Conservation (phyloP, 2,329 filamentous ascomycete species). For the Arthroderma uncinatum region DNA sequence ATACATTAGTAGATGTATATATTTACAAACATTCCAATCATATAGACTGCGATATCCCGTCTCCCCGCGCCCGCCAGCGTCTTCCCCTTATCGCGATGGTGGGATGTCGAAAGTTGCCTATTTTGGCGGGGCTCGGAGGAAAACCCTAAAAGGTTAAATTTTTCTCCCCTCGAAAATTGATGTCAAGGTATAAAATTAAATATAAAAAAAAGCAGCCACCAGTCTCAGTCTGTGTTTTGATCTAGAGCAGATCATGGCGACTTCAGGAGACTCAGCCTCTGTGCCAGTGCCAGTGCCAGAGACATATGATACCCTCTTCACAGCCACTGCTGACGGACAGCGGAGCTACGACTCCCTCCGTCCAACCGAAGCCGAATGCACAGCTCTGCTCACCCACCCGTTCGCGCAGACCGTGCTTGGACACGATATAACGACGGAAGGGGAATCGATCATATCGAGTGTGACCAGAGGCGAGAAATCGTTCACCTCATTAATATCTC, state of each 20-base stretch:
- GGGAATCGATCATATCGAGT: background rate
- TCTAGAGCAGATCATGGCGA: background rate
- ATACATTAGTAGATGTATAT: too few species aligned
- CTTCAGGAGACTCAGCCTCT: background rate
- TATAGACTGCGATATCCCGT: too few species aligned
- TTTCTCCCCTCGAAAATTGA: background rate
- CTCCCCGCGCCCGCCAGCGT: too few species aligned
- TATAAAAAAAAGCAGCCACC: background rate
- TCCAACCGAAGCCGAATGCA: conserved; percentile 25
- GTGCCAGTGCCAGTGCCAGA: conserved; percentile 13
- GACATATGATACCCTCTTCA: conserved; percentile 27
- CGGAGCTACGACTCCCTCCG: conserved; percentile 26
- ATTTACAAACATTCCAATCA: too few species aligned
- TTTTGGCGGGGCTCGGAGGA: background rate
- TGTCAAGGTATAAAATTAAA: background rate
- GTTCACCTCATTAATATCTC: conserved; percentile 29
- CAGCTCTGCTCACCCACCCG: conserved; percentile 26
- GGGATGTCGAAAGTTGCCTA: background rate
- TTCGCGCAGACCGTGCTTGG: conserved; percentile 32
- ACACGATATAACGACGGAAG: conserved; percentile 19
- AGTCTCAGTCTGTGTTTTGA: background rate
- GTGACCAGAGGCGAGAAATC: conserved; percentile 19
- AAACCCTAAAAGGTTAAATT: background rate
- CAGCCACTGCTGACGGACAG: conserved; percentile 12
- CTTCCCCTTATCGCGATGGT: too few species aligned